Evolutionary conservation across 352 stramenopile species (phyloP).

Genomic region (Pythium vanterpoolii): DNA sequence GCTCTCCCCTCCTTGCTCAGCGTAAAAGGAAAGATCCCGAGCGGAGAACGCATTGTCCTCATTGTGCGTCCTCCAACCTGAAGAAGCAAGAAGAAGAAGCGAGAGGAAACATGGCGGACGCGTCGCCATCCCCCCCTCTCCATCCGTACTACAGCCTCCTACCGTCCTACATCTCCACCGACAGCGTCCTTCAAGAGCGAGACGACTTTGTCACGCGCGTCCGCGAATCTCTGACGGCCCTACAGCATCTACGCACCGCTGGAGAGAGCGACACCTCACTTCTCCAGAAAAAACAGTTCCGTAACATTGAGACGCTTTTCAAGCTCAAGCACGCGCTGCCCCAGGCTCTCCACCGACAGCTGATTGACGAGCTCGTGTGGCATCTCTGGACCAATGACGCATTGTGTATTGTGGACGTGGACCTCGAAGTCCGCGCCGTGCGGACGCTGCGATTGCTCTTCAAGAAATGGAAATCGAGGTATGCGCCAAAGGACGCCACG

Average conservation of each 20-base stretch:
- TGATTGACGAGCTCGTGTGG: conserved; percentile 47
- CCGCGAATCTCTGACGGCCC: conserved; percentile 36
- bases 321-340: conserved; percentile 64
- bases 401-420: conserved; percentile 40
- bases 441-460: conserved; percentile 43
- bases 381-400: conserved; percentile 46
- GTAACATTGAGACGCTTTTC: conserved; percentile 51
- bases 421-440: conserved; percentile 47
- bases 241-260: conserved; percentile 28
- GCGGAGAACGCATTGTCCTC: background rate
- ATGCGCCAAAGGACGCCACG: conserved; percentile 3
- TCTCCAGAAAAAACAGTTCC: conserved; percentile 62
- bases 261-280: background rate
- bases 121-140: background rate
- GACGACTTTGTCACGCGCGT: conserved; percentile 45
- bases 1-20: background rate
- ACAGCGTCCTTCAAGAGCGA: conserved; percentile 35
- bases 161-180: conserved; percentile 49
- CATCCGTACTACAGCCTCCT: conserved; percentile 63
- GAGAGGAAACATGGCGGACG: conserved; percentile 5
- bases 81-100: conserved; percentile 4
- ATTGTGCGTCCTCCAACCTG: background rate
- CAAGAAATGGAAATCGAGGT: conserved; percentile 49
- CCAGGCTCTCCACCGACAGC: conserved; percentile 29
- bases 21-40: background rate